phyloP scores from a whole-genome alignment of 2,329 filamentous ascomycete species.

The Plectosphaerella cucumerina region DNA sequence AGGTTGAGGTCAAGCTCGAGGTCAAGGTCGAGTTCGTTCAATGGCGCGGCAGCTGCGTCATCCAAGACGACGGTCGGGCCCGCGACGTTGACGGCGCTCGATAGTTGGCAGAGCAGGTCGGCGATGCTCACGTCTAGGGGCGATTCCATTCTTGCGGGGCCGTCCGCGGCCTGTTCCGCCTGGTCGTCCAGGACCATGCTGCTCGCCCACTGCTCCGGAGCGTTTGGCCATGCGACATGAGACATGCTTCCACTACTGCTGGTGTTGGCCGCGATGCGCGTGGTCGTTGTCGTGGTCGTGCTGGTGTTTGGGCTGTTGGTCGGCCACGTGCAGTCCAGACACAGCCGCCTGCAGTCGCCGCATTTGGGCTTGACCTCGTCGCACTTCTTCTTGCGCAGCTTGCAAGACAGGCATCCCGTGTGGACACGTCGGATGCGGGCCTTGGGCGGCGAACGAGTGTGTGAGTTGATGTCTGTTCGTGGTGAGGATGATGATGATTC shows the following conservation, averaged over 20 bases:
- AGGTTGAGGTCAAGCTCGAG: background rate
- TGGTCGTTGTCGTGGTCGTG: background rate
- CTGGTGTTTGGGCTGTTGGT: background rate
- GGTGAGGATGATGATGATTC: too few species aligned
- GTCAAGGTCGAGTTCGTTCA: background rate
- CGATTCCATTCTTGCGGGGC: background rate
- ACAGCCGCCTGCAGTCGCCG: background rate
- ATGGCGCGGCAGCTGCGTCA: too few species aligned
- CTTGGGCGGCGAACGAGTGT: constrained; percentile 16
- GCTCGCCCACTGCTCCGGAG: background rate
- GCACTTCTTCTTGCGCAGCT: constrained; percentile 1
- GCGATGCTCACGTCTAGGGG: background rate
- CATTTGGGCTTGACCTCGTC: background rate
- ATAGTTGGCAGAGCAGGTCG: background rate
- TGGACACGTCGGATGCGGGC: constrained; percentile 27
- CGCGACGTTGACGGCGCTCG: background rate
- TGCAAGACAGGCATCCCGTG: constrained; percentile 8
- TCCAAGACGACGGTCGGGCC: too few species aligned
- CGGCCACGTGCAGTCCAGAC: background rate
- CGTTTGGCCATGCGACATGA: background rate
- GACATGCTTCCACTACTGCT: background rate
- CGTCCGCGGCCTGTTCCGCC: background rate
- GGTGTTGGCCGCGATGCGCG: background rate
- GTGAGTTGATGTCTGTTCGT: background rate
- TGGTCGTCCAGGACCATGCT: background rate